These are phyloP conservation scores for Batrachochytrium dendrobatidis DNA, from an alignment of 371 early-diverging fungal genomes.

Conservation along the genomic window DNA sequence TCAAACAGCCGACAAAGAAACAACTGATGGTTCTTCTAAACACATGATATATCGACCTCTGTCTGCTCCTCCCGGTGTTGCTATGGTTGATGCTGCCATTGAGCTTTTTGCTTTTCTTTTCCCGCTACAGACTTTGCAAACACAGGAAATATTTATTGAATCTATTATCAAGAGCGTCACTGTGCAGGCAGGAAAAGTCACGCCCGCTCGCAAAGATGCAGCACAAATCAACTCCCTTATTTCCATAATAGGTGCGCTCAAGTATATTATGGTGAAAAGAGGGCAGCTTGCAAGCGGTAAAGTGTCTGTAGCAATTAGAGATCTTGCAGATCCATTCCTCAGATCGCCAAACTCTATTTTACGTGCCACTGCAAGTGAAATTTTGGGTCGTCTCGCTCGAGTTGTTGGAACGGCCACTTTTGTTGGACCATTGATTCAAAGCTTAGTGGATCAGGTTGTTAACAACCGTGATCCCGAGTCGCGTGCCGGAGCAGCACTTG, in stretches of 20 bases:
- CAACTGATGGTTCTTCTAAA: neutral
- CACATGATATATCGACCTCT: conserved; percentile 21
- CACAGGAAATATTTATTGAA: conserved; percentile 72
- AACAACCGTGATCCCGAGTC: conserved; percentile 88
- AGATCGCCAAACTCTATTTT: conserved; percentile 63
- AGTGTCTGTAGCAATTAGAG: conserved; percentile 34
- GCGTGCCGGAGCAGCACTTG: conserved; percentile 84
- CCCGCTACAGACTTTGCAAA: conserved; percentile 24
- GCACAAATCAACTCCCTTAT: conserved; percentile 71
- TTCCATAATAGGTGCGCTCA: conserved; percentile 60
- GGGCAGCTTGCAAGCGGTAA: conserved; percentile 39
- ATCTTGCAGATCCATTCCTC: conserved; percentile 56
- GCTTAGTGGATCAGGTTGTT: conserved; percentile 79
- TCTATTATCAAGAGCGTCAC: conserved; percentile 61
- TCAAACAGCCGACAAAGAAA: conserved; percentile 17
- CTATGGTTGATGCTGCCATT: conserved; percentile 54
- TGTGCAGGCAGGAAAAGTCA: conserved; percentile 52
- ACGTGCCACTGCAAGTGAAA: conserved; percentile 72
- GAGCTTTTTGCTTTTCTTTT: conserved; percentile 66
- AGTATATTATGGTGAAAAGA: conserved; percentile 49
- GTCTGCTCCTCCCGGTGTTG: conserved; percentile 32
- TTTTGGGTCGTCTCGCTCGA: conserved; percentile 73
- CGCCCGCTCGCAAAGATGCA: conserved; percentile 68
- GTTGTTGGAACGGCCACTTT: conserved; percentile 57
- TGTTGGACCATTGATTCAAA: conserved; percentile 72